Evolutionary conservation across 139 green algal genomes (phyloP).

Genomic region (Monoraphidium neglectum): DNA sequence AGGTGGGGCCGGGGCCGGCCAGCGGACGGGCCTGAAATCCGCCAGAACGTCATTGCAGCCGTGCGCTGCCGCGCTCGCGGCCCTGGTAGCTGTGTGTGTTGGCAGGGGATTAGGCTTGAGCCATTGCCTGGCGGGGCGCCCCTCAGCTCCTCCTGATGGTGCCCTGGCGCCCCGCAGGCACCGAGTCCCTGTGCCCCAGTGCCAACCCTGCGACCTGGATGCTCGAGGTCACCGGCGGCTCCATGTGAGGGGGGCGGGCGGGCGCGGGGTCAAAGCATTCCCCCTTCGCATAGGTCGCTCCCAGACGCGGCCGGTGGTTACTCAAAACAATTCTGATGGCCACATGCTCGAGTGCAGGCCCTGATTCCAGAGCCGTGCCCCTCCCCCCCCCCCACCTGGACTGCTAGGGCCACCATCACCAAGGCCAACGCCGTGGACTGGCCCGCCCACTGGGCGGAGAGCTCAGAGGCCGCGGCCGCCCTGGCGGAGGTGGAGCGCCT

Average conservation of each 20-base stretch:
- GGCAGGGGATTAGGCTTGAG: neutral
- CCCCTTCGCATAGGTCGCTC: too few relatives aligned
- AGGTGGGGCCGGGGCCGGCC: neutral
- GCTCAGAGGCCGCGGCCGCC: neutral
- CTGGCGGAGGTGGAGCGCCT: neutral
- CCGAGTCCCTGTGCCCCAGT: neutral
- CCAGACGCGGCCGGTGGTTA: too few relatives aligned
- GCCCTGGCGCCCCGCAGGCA: conserved; percentile 17
- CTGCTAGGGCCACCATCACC: conserved; percentile 19
- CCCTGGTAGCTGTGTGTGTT: neutral
- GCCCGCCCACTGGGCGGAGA: conserved; percentile 19
- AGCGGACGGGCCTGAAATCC: neutral
- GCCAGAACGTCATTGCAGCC: neutral
- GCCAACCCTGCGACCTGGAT: conserved; percentile 87
- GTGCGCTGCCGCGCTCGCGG: too few relatives aligned
- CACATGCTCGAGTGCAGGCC: neutral
- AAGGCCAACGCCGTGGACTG: conserved; percentile 23
- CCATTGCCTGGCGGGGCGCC: neutral
- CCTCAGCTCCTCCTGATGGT: neutral
- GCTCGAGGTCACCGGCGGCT: conserved; percentile 60
- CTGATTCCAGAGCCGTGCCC: neutral
- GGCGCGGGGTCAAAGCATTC: too few relatives aligned
- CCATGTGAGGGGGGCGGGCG: too few relatives aligned
- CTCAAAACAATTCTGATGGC: neutral
- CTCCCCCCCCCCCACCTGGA: neutral